Evolutionary conservation across 805 yeast species (phyloP), one percentile per base, ranked within the genome.

Genomic region (Suhomyces prunicola): DNA sequence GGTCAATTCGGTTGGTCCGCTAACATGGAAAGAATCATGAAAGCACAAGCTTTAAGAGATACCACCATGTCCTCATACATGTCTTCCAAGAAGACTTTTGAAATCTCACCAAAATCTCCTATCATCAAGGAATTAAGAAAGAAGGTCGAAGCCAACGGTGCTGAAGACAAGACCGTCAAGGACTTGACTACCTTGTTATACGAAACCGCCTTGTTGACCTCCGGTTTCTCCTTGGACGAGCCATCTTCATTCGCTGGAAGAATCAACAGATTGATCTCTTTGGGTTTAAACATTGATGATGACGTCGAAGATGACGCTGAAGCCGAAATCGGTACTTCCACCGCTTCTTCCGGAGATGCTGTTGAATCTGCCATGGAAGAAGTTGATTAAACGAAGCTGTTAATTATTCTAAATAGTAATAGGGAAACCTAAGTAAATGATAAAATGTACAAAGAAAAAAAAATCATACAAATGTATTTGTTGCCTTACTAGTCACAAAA

Each of bases 1-100:
- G 98, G 97, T 65, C 98, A 94, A 83, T 94, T 94, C 77, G 99
- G 99, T 76, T 94, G 99, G 99, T 94, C 99, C 64, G 99, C 99
- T 70, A 94, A 94, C 85, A 94, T 94, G 99, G 99, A 94, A 84
- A 93, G 99, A 88, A 94, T 94, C 85, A 94, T 94, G 99, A 94
- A 94, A 85, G 99, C 99, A 58, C 99, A 94, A 84, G 99, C 99
- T 67, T 82, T 94, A 70, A 91, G 98, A 83, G 99, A 94, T 78
- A 89, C 96, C 66, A 84, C 96, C 66, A 94, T 94, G 99, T 91
- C 98, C 42, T 85, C 97, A 59, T 94, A 94, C 94, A 94, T 94
- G 99, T 88, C 98, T 47, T 94, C 99, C 53, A 94, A 94, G 91
- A 94, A 94, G 87, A 94, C 94, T 71, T 90, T 94, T 69, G 99